Conservation (phyloP, 345 rosid species). For the Turnera subulata region DNA sequence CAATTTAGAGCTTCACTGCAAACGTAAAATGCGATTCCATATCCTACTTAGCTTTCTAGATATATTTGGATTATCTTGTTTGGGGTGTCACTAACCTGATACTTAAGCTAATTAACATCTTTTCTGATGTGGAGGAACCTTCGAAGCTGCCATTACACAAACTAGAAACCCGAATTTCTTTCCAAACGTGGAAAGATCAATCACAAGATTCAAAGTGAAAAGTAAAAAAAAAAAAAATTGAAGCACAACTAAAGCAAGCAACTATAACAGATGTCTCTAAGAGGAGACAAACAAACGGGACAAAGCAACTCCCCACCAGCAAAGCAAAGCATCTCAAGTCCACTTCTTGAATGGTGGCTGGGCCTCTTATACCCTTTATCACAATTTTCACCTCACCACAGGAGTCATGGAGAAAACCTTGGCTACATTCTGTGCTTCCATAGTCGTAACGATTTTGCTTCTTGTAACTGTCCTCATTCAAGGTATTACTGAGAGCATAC, state of each 20-base stretch:
- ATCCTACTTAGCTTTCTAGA: too few relatives aligned
- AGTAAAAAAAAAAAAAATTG: conserved; percentile 1
- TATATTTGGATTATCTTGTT: too few relatives aligned
- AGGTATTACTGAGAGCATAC: too few relatives aligned
- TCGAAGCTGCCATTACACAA: too few relatives aligned
- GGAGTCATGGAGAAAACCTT: conserved; percentile 5
- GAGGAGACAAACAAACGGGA: neutral
- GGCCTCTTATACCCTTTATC: neutral
- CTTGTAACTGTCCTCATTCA: conserved; percentile 4
- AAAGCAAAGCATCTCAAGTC: conserved; percentile 61
- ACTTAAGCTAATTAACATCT: too few relatives aligned
- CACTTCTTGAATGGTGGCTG: conserved; percentile 20
- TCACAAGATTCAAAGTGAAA: conserved; percentile 19
- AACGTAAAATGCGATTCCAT: too few relatives aligned
- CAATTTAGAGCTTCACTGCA: too few relatives aligned
- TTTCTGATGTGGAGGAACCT: too few relatives aligned
- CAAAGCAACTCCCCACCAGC: conserved; percentile 19
- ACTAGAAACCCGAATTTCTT: too few relatives aligned
- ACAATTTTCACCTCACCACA: conserved; percentile 6
- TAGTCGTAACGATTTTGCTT: conserved; percentile 3
- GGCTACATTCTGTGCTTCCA: conserved; percentile 11
- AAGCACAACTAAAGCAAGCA: conserved; percentile 17
- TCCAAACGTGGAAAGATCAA: neutral
- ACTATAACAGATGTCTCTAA: conserved; percentile 3
- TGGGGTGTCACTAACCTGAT: too few relatives aligned